Conservation (phyloP, 768 basidiomycete species). For the Clathrus columnatus region DNA sequence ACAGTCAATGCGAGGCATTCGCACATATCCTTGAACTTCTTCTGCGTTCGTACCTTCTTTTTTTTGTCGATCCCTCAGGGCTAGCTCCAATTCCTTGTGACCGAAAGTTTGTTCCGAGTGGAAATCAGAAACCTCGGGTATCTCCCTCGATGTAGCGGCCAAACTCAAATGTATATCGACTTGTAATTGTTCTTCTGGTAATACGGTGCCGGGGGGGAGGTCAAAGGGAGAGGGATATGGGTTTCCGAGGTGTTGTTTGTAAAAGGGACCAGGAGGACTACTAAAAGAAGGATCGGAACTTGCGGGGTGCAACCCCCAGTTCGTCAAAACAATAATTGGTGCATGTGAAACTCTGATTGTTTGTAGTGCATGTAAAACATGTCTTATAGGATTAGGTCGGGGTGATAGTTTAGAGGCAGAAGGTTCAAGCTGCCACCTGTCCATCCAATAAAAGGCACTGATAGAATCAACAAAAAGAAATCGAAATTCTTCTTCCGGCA, state of each 20-base stretch:
- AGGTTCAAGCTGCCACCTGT: slow-evolving; percentile 54
- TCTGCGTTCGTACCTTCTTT: slow-evolving; percentile 16
- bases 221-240: slow-evolving; percentile 32
- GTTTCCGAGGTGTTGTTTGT: slow-evolving; percentile 42
- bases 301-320: slow-evolving; percentile 44
- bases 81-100: slow-evolving; percentile 15
- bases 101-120: slow-evolving; percentile 1
- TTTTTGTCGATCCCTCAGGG: slow-evolving; percentile 14
- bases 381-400: slow-evolving; percentile 30
- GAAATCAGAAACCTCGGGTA: not conserved
- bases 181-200: not conserved
- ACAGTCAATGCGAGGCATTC: slow-evolving; percentile 18
- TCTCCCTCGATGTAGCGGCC: not conserved
- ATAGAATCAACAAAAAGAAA: slow-evolving; percentile 69
- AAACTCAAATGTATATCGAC: not conserved
- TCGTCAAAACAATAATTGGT: slow-evolving; percentile 48
- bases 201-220: not conserved
- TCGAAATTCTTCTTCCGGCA: slow-evolving; percentile 49
- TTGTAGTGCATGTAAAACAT: slow-evolving; percentile 41
- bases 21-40: slow-evolving; percentile 22
- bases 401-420: slow-evolving; percentile 3
- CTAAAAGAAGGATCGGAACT: slow-evolving; percentile 13
- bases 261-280: slow-evolving; percentile 23
- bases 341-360: slow-evolving; percentile 39
- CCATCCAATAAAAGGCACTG: slow-evolving; percentile 70